These are phyloP conservation scores for Leccinellum rugosiceps DNA, from an alignment of 768 basidiomycete genomes.

Conservation along the genomic window DNA sequence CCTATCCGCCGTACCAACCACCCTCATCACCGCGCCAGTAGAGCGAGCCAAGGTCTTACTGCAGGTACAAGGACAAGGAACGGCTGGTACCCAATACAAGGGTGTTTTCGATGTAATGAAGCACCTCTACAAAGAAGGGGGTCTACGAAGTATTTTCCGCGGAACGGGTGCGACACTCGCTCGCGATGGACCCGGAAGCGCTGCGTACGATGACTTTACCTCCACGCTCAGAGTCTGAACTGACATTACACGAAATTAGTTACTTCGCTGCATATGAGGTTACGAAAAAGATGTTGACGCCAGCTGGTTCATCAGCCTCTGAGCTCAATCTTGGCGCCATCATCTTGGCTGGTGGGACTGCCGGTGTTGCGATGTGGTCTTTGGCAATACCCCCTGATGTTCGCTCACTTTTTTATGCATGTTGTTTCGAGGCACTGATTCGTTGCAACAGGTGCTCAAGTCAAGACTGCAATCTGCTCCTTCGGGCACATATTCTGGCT, in stretches of 20 bases:
- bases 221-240: constrained; percentile 1
- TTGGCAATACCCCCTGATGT: constrained; percentile 97
- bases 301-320: constrained; percentile 71
- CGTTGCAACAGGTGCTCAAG: constrained; percentile 73
- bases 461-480: constrained; percentile 95
- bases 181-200: constrained; percentile 94
- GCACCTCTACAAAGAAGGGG: constrained; percentile 92
- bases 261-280: constrained; percentile 98
- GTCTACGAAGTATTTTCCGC: constrained; percentile 85
- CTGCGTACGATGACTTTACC: constrained; percentile 62
- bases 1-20: constrained; percentile 89
- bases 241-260: constrained; percentile 37
- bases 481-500: constrained; percentile 93
- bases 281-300: constrained; percentile 82
- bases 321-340: constrained; percentile 84
- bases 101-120: constrained; percentile 90
- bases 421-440: constrained; percentile 5
- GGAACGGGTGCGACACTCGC: constrained; percentile 92
- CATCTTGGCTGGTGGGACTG: constrained; percentile 88
- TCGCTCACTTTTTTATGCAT: constrained; percentile 28
- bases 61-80: constrained; percentile 92
- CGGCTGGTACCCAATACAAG: constrained; percentile 68
- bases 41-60: constrained; percentile 96
- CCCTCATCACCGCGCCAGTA: constrained; percentile 90
- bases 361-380: constrained; percentile 98